A percentile compares a stretch with the other conserved stretches of the same genome.
These are phyloP conservation scores for Dioszegia hungarica DNA, from an alignment of 768 basidiomycete species.

Conservation along the genomic window DNA sequence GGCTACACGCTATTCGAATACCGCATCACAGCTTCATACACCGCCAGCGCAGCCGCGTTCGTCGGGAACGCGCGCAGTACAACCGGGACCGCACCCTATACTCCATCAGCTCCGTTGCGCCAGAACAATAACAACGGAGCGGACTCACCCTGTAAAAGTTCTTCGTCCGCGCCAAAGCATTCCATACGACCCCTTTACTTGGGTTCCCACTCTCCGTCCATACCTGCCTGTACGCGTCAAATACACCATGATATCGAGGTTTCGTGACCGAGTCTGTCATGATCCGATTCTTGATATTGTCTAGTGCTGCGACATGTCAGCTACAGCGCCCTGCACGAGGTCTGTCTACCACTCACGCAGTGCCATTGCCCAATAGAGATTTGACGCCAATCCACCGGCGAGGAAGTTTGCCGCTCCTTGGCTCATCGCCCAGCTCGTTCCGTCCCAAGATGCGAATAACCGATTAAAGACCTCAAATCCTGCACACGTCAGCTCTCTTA, in stretches of 20 bases:
- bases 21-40: conserved; percentile 71
- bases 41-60: conserved; percentile 72
- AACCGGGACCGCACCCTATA: conserved; percentile 63
- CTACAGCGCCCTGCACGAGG: not conserved
- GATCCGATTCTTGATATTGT: conserved; percentile 68
- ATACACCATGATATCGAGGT: conserved; percentile 54
- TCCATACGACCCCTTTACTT: conserved; percentile 27
- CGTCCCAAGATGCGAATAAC: conserved; percentile 56
- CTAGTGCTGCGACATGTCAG: conserved; percentile 53
- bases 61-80: conserved; percentile 70
- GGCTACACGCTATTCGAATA: conserved; percentile 54
- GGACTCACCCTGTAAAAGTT: conserved; percentile 46
- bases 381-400: conserved; percentile 48
- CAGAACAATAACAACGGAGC: not conserved
- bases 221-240: conserved; percentile 56
- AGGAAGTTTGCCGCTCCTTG: conserved; percentile 46
- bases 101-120: conserved; percentile 47
- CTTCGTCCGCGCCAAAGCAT: conserved; percentile 27
- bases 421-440: conserved; percentile 60
- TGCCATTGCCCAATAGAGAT: conserved; percentile 44
- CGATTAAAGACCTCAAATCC: conserved; percentile 60
- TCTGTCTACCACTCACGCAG: conserved; percentile 25
- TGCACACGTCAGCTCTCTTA: conserved; percentile 2
- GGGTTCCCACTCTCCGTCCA: conserved; percentile 55
- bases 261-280: conserved; percentile 44